phyloP scores from a whole-genome alignment of 148 eudicot genomes.

The Agrostemma githago region DNA sequence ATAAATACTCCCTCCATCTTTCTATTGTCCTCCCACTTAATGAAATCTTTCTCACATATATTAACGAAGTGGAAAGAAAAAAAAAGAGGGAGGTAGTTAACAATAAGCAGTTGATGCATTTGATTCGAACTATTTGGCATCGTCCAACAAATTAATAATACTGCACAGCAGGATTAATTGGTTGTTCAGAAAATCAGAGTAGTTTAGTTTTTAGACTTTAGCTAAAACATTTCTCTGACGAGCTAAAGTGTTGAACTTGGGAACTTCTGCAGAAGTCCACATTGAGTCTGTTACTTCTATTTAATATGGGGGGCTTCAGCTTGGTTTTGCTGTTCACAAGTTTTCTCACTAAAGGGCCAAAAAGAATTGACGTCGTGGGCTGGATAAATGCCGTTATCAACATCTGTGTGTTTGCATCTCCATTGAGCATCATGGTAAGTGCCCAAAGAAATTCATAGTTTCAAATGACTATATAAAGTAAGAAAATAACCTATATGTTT shows the following conservation, averaged over 20 bases:
- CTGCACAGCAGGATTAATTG: background rate
- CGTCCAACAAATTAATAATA: background rate
- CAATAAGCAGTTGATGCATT: background rate
- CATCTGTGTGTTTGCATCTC: conserved; percentile 60
- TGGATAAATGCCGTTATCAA: conserved; percentile 56
- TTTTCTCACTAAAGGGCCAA: conserved; percentile 35
- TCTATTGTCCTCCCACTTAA: too few relatives aligned
- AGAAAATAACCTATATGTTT: background rate
- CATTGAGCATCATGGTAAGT: conserved; percentile 59
- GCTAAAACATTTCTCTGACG: background rate
- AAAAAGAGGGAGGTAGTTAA: too few relatives aligned
- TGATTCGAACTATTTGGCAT: background rate
- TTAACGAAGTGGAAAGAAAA: too few relatives aligned
- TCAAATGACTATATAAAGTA: background rate
- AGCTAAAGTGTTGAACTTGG: conserved; percentile 2
- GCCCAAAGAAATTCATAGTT: background rate
- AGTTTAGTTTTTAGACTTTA: background rate
- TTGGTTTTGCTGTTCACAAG: conserved; percentile 33
- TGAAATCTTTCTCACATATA: too few relatives aligned
- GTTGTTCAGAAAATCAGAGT: background rate
- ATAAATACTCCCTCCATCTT: too few relatives aligned
- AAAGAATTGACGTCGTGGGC: conserved; percentile 41
- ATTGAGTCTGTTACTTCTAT: conserved; percentile 32
- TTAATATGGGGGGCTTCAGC: conserved; percentile 40
- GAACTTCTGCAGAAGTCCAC: conserved; percentile 37